Percentiles rank a stretch among this genome's conserved stretches.
These are phyloP conservation scores for Alternaria brassicae DNA, from an alignment of 2,329 filamentous ascomycete genomes.

Conservation along the genomic window DNA sequence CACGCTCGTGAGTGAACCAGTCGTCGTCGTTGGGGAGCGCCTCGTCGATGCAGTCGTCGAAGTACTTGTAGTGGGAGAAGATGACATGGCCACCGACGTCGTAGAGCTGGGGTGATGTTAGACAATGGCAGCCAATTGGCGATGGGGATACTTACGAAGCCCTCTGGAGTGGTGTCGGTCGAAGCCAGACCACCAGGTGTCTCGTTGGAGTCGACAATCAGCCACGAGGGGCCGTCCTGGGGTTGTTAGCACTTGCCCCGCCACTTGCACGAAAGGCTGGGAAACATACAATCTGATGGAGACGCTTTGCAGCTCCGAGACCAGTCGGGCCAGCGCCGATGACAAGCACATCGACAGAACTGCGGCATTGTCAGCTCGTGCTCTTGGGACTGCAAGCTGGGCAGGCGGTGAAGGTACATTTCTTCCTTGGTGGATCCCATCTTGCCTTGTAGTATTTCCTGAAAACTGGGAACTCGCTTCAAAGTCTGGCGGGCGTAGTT, in stretches of 20 bases:
- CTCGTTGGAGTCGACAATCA: conserved; percentile 92
- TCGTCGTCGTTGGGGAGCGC: conserved; percentile 91
- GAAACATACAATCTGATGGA: conserved; percentile 86
- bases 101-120: conserved; percentile 71
- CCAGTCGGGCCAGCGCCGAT: conserved; percentile 98
- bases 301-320: conserved; percentile 95
- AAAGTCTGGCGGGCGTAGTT: conserved; percentile 50
- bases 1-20: conserved; percentile 97
- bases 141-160: conserved; percentile 76
- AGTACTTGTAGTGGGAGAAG: conserved; percentile 99
- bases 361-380: conserved; percentile 51
- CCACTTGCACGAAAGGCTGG: not conserved
- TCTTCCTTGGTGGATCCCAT: conserved; percentile 52
- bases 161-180: conserved; percentile 92
- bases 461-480: conserved; percentile 53
- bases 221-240: conserved; percentile 90
- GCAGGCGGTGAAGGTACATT: conserved; percentile 50
- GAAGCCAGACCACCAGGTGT: conserved; percentile 94
- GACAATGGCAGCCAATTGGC: conserved; percentile 17
- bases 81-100: conserved; percentile 98
- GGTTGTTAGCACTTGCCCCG: conserved; percentile 34
- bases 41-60: conserved; percentile 98
- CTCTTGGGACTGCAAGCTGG: conserved; percentile 9
- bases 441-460: conserved; percentile 50
- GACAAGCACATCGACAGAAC: conserved; percentile 94